Evolutionary conservation across 768 basidiomycete species (phyloP), one percentile per base, ranked within the genome.

Genomic region (Boletus pseudo-olivaceus): DNA sequence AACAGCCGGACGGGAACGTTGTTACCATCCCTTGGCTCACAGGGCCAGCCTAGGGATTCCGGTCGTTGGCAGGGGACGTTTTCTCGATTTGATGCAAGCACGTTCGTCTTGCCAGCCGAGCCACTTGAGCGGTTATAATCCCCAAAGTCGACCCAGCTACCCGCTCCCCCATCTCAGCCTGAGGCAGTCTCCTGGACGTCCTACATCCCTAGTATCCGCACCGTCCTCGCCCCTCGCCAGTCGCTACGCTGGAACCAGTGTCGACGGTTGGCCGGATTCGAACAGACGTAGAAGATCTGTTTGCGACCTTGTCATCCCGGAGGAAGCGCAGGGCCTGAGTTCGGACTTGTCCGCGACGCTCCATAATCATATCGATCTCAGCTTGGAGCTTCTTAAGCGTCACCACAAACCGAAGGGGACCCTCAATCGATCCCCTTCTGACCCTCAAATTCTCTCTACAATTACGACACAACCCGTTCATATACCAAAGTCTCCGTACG

Each of bases 401-500:
- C 84, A 84, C 75, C 84, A 85, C 76, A 78, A 74, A 64, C 78
- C 79, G 45, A 77, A 77, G 48, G 61, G 74, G 19, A 69, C 74
- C 50, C 74, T 69, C 61, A 57, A 72, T 43, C 77, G 82, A 55
- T 74, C 78, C 43, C 61, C 73, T 58, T 82, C 85, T 53, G 64
- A 62, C 82, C 60, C 80, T 72, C 62, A 80, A 67, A 73, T 76
- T 43, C 79, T 87, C 69, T 85, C 83, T 52, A 84, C 84, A 54
- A 81, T 75, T 61, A 85, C 85, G 53, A 83, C 83, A 54, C 71
- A 76, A 43, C 84, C 85, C 49, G 69, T 84, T 56, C 76, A 83
- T 63, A 80, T 83, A 51, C 74, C 79, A 73, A 73, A 75, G 39
- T 70, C 76, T 53, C 68, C 70, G 79, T 77, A 60, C 26, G 61